Percentiles rank a stretch among this genome's conserved stretches.
phyloP scores from a whole-genome alignment of 1,284 basidiomycete genomes.

The Anthracocystis walkeri region DNA sequence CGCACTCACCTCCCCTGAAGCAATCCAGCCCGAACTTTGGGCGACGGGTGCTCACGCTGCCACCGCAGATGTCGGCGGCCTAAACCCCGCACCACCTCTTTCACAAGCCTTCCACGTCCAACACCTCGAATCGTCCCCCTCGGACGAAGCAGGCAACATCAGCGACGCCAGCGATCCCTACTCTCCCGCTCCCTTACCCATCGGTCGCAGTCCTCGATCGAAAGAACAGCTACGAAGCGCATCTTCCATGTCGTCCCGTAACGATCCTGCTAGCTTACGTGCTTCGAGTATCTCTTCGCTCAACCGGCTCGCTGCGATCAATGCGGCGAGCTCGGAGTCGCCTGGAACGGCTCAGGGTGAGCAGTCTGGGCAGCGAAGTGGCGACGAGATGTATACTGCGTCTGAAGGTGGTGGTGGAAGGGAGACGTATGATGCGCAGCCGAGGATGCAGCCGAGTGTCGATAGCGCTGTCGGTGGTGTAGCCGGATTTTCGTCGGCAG shows the following conservation, averaged over 20 bases:
- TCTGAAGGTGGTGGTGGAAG: no score
- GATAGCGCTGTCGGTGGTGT: background rate
- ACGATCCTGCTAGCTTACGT: conserved; percentile 21
- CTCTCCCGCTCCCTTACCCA: conserved; percentile 35
- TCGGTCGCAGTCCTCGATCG: conserved; percentile 38
- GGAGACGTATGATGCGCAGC: background rate
- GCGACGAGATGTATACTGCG: conserved; percentile 1
- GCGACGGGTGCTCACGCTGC: background rate
- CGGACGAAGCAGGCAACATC: conserved; percentile 12
- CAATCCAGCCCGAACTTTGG: conserved; percentile 31
- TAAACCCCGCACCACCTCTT: background rate
- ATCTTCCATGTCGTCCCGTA: conserved; percentile 26
- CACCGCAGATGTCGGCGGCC: background rate
- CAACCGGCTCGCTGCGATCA: conserved; percentile 26
- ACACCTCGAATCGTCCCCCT: conserved; percentile 26
- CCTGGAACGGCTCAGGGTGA: conserved; percentile 2
- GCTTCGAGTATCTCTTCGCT: conserved; percentile 31
- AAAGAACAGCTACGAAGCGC: conserved; percentile 36
- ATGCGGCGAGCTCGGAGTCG: background rate
- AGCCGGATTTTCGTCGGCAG: background rate
- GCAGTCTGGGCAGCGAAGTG: background rate
- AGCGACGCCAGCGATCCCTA: conserved; percentile 36
- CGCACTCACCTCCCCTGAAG: conserved; percentile 31
- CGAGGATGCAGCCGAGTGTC: background rate
- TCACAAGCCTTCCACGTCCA: conserved; percentile 17